Base-by-base conservation (phyloP, 257 asterid genomes). In the Linaria vulgaris region DNA sequence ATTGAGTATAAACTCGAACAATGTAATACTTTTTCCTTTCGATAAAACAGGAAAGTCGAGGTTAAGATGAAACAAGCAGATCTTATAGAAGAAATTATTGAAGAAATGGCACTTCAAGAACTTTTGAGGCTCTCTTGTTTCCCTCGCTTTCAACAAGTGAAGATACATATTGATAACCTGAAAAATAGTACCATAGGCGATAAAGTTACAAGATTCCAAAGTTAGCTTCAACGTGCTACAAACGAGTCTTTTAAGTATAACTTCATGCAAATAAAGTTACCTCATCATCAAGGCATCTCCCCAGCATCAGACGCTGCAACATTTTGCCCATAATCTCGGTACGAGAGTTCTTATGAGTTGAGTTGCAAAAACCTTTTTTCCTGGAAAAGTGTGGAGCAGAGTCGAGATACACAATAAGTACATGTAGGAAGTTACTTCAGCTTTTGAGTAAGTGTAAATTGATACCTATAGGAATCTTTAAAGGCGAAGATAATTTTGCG, bases 101-200 rank as follows among this genome's bases (percentile, higher is more conserved):
- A 79, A 85, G 79, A 90, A 94, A 79, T 94, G 99, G 70, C 99
- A 87, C 30, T 79, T n/a, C n/a, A n/a, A n/a, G n/a, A n/a, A n/a
- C n/a, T n/a, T n/a, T n/a, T n/a, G n/a, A n/a, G n/a, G n/a, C n/a
- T n/a, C n/a, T n/a, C n/a, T n/a, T n/a, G n/a, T n/a, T n/a, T n/a
- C n/a, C n/a, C n/a, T n/a, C n/a, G 90, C 99, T 80, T 94, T 94
- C 78, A 94, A 69, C 45, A 94, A 79, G 56, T 85, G 96, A 53
- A 94, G 81, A 80, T 94, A 90, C 72, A 94, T 50, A 69, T 90
- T 94, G 64, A 90, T 94, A 70, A 89, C 99, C 99, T 92, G 85
- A 73, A 72, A 63, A 41, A 10, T 30, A 30, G 8, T 9, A 46
- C 52, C 34, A 44, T 43, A 53, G 17, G 54, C 39, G 12, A 50